Percentiles rank a stretch among this genome's conserved stretches.
phyloP scores from a whole-genome alignment of 768 basidiomycete genomes.

The Rhodocollybia butyracea region DNA sequence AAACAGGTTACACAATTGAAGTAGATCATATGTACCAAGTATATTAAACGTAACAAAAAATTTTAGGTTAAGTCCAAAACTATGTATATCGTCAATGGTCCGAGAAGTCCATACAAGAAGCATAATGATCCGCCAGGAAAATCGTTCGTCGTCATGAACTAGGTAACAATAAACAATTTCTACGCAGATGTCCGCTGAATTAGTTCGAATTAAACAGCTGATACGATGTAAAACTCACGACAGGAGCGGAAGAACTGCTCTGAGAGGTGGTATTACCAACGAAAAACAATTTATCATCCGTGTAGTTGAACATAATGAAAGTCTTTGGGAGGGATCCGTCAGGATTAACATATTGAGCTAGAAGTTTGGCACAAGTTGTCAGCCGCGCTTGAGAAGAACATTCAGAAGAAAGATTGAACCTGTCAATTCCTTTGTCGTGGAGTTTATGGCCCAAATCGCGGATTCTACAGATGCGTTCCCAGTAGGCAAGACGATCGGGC shows the following conservation, averaged over 20 bases:
- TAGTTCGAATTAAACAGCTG: too few relatives aligned
- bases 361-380: neutral
- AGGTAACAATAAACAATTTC: neutral
- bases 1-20: too few relatives aligned
- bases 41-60: too few relatives aligned
- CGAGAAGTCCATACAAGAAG: too few relatives aligned
- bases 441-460: constrained; percentile 43
- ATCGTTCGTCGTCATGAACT: too few relatives aligned
- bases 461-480: constrained; percentile 31
- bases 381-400: neutral
- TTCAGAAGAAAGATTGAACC: constrained; percentile 20
- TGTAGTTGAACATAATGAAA: constrained; percentile 35
- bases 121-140: too few relatives aligned
- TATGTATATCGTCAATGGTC: too few relatives aligned
- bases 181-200: neutral
- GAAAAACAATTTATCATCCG: constrained; percentile 40
- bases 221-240: constrained; percentile 25
- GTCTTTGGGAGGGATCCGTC: constrained; percentile 37
- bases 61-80: too few relatives aligned
- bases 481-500: constrained; percentile 21
- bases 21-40: too few relatives aligned
- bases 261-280: constrained; percentile 39
- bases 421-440: constrained; percentile 33
- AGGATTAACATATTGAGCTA: constrained; percentile 46
- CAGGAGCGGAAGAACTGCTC: constrained; percentile 28